Evolutionary conservation across 2,329 filamentous ascomycete species (phyloP).

Genomic region (Neofusicoccum sp.): DNA sequence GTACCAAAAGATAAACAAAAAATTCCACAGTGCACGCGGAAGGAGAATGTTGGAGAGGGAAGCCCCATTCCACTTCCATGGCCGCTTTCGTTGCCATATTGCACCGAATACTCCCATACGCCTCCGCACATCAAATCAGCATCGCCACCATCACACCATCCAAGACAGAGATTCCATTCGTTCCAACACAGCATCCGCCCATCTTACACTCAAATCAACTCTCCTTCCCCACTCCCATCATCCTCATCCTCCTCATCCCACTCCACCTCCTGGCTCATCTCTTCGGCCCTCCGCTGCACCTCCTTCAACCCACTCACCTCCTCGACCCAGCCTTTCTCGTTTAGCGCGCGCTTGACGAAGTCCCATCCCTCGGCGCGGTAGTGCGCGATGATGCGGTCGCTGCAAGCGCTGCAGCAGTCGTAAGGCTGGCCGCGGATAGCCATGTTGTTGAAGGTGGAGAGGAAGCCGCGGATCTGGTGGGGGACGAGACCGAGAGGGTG

Average conservation of each 20-base stretch:
- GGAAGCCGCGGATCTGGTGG: slow-evolving; percentile 78
- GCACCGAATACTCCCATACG: no score
- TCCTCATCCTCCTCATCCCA: slow-evolving; percentile 57
- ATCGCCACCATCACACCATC: no score
- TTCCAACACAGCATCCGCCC: no score
- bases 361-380: slow-evolving; percentile 72
- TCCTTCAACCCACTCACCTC: slow-evolving; percentile 75
- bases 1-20: no score
- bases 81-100: no score
- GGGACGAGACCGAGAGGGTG: slow-evolving; percentile 74
- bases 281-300: slow-evolving; percentile 57
- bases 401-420: slow-evolving; percentile 80
- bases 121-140: no score
- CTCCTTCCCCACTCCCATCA: slow-evolving; percentile 56
- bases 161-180: no score
- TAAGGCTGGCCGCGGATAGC: slow-evolving; percentile 75
- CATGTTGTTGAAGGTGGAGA: slow-evolving; percentile 73
- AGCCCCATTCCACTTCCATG: no score
- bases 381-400: slow-evolving; percentile 66
- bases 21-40: no score
- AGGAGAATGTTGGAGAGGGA: no score
- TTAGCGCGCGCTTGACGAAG: slow-evolving; percentile 74
- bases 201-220: slow-evolving; percentile 42
- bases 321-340: slow-evolving; percentile 76
- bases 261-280: slow-evolving; percentile 56